phyloP scores from a whole-genome alignment of 352 stramenopile genomes.

The Pythium grandisporangium region DNA sequence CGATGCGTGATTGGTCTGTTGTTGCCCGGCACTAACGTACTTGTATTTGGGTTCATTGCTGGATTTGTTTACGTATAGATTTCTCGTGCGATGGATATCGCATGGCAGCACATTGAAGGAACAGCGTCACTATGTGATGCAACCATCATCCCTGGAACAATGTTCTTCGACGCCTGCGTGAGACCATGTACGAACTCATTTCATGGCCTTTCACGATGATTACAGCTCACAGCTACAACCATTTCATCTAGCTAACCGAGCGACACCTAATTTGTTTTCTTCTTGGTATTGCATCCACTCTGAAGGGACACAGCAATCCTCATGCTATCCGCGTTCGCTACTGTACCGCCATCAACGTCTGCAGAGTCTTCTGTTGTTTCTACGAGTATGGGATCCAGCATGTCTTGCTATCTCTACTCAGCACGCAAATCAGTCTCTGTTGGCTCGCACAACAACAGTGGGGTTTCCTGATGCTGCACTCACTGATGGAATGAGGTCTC shows the following conservation, averaged over 20 bases:
- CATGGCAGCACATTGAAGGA: slow-evolving; percentile 12
- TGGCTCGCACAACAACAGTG: neutral
- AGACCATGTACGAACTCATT: slow-evolving; percentile 2
- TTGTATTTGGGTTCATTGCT: neutral
- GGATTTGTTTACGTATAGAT: slow-evolving; percentile 1
- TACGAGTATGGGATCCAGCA: slow-evolving; percentile 11
- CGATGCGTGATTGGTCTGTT: no score
- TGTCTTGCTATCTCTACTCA: neutral
- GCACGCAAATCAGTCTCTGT: slow-evolving; percentile 2
- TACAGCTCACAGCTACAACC: no score
- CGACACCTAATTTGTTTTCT: no score
- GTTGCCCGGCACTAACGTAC: no score
- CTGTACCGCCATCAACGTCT: slow-evolving; percentile 2
- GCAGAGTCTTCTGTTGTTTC: slow-evolving; percentile 9
- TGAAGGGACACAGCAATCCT: no score
- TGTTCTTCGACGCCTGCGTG: slow-evolving; percentile 8
- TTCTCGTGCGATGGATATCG: slow-evolving; percentile 5
- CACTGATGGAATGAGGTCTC: neutral
- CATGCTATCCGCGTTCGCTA: neutral
- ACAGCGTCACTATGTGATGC: slow-evolving; percentile 3
- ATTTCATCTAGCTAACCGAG: no score
- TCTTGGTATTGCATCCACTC: no score
- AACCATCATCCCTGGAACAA: slow-evolving; percentile 1
- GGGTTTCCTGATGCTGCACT: slow-evolving; percentile 5
- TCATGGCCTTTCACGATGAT: no score